Evolutionary conservation across 139 green algal species (phyloP).

Genomic region (Chlorella sp.): DNA sequence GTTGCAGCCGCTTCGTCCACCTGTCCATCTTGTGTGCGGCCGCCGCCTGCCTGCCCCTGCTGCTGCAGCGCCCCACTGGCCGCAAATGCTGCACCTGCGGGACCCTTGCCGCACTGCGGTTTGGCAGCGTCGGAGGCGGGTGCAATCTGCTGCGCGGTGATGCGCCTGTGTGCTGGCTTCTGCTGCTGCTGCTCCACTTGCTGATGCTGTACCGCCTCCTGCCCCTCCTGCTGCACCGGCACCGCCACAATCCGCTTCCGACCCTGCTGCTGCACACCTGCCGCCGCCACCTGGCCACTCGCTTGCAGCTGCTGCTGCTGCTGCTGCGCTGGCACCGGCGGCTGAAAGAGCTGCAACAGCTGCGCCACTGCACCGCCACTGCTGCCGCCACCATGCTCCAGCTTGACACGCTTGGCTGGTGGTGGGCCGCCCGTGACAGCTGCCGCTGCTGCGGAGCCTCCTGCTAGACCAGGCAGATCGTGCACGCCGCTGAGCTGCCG

Average conservation of each 20-base stretch:
- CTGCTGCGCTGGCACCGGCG: not conserved
- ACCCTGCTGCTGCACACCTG: not conserved
- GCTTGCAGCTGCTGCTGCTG: not conserved
- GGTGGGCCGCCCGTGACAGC: not conserved
- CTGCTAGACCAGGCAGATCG: not conserved
- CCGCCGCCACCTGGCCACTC: not conserved
- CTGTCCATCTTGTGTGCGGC: not conserved
- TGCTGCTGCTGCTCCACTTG: not conserved
- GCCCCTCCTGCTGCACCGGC: not conserved
- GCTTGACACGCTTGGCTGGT: slow-evolving; percentile 1
- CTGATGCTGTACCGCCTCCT: not conserved
- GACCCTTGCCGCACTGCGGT: too few relatives aligned
- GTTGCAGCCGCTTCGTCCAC: not conserved
- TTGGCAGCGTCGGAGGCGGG: not conserved
- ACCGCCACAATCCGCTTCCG: not conserved
- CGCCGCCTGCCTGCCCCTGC: not conserved
- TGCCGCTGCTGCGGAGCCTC: not conserved
- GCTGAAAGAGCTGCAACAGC: slow-evolving; percentile 32
- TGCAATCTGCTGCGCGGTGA: slow-evolving; percentile 17
- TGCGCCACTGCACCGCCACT: not conserved
- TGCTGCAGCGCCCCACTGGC: not conserved
- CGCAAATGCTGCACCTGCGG: not conserved
- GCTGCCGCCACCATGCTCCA: not conserved
- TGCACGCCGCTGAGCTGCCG: not conserved
- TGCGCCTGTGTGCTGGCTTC: not conserved